phyloP scores from a whole-genome alignment of 2,329 filamentous ascomycete genomes.

The Sporothrix luriei region DNA sequence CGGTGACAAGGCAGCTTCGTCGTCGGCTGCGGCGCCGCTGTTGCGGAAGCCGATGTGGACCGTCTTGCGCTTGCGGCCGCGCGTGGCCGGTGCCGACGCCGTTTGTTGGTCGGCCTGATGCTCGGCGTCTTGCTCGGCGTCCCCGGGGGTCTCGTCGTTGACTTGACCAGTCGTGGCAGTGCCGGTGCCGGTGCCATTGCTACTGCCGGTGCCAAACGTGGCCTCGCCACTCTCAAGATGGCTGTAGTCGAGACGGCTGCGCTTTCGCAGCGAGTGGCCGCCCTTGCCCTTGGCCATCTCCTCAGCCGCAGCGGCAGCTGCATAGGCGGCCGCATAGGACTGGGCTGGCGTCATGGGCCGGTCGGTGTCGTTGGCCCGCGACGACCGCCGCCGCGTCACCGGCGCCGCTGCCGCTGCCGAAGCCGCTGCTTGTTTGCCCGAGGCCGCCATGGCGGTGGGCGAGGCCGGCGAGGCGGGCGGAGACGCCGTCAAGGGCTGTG shows the following conservation, averaged over 20 bases:
- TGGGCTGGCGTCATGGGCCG: slow-evolving; percentile 37
- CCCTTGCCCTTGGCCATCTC: slow-evolving; percentile 57
- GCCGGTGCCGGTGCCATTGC: neutral
- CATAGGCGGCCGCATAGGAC: slow-evolving; percentile 48
- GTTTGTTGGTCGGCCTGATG: neutral
- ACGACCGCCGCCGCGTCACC: slow-evolving; percentile 47
- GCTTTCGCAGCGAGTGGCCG: slow-evolving; percentile 60
- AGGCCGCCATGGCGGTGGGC: slow-evolving; percentile 37
- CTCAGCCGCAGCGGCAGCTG: slow-evolving; percentile 47
- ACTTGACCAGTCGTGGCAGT: neutral
- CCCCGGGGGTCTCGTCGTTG: neutral
- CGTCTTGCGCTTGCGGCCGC: slow-evolving; percentile 42
- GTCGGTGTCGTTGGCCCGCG: slow-evolving; percentile 49
- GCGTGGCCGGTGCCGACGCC: slow-evolving; percentile 33
- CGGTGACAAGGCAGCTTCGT: slow-evolving; percentile 35
- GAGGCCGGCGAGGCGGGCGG: slow-evolving; percentile 42
- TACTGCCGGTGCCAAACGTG: neutral
- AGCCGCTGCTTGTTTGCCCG: neutral
- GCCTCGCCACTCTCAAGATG: slow-evolving; percentile 53
- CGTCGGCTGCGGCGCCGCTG: slow-evolving; percentile 36
- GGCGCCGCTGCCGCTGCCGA: neutral
- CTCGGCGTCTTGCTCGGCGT: neutral
- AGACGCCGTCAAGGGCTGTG: slow-evolving; percentile 46
- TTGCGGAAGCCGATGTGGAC: slow-evolving; percentile 23
- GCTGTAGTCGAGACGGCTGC: slow-evolving; percentile 61